phyloP scores from a whole-genome alignment of 75 land plant species.

The Sequoia sempervirens region DNA sequence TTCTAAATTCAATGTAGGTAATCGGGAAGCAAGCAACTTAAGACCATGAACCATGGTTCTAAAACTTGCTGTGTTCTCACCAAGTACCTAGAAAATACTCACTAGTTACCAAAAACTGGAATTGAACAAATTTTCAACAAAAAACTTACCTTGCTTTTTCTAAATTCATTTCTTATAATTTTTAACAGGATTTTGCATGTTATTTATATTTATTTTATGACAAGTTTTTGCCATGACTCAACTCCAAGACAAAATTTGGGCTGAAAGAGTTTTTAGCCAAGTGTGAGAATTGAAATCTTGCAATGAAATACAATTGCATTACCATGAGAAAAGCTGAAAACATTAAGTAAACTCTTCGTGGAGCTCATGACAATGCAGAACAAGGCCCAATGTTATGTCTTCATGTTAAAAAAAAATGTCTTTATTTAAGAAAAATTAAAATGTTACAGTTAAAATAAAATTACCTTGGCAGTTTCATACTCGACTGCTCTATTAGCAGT shows the following conservation, averaged over 20 bases:
- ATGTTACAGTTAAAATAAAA: not conserved
- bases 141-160: too few relatives aligned
- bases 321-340: not conserved
- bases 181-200: too few relatives aligned
- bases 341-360: not conserved
- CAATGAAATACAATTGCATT: not conserved
- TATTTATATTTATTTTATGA: too few relatives aligned
- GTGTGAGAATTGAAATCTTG: not conserved
- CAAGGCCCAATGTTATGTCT: not conserved
- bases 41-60: too few relatives aligned
- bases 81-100: too few relatives aligned
- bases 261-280: not conserved
- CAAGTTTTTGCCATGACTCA: too few relatives aligned
- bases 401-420: not conserved
- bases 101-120: too few relatives aligned
- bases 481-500: slow-evolving; percentile 47
- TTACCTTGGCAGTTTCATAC: slow-evolving; percentile 60
- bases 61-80: too few relatives aligned
- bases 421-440: not conserved
- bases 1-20: too few relatives aligned
- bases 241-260: not conserved
- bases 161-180: too few relatives aligned
- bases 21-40: too few relatives aligned
- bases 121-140: too few relatives aligned
- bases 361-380: not conserved